Base-by-base conservation (phyloP, 805 yeast species). In the Hanseniaspora lindneri region DNA sequence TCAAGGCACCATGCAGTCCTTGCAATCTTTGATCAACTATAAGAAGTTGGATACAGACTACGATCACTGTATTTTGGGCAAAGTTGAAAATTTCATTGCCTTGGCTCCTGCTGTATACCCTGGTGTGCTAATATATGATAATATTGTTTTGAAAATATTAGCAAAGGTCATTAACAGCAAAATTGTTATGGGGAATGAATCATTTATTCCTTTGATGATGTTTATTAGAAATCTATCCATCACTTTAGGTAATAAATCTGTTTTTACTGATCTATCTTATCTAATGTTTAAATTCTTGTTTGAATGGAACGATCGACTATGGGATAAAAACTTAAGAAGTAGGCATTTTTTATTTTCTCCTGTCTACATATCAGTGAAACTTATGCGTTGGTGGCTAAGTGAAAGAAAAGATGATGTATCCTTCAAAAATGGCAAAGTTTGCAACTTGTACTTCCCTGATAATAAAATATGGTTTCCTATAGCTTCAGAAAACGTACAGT, bases 331-430 rank as follows among this genome's bases (percentile, higher is more conserved):
- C 24, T 65, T 85, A 21, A 70, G 89, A 56, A 74, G 76, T 52
- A 70, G 88, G 29, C 86, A 84, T 63, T 87, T 89, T 54, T 64
- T 88, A 5, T 88, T 86, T 60, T 81, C 94, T 2, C 95, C 95
- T 0, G 84, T 83, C 4, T 83, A 76, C 60, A 81, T 88, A 14
- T 80, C 94, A 23, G 72, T 86, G 1, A 76, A 78, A 54, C 68
- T 84, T 50, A 87, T 89, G 95, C 72, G 76, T 40, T 92, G 97
- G 96, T 89, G 97, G 97, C 67, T 87, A 19, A 77, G 78, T 37
- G 60, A 62, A 6, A 54, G 56, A 39, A 54, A 56, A n/a, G 57
- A 56, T 21, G 62, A 59, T 65, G 62, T 49, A 69, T 81, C 54
- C 64, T 76, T 63, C 54, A 66, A 59, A 48, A 55, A 60, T 41